Conservation (phyloP, 257 asterid genomes). For the Solanum arcanum region DNA sequence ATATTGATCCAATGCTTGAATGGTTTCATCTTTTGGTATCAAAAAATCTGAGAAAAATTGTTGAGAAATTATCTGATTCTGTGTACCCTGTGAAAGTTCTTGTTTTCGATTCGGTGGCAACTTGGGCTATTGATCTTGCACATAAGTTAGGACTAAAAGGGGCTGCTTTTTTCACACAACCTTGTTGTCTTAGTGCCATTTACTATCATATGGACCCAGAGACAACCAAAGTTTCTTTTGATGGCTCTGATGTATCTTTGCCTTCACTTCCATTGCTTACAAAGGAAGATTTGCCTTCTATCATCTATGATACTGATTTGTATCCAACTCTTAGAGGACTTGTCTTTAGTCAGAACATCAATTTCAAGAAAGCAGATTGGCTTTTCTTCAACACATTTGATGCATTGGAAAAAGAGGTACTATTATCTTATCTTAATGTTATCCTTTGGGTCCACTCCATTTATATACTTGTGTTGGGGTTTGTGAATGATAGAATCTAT, state of each 20-base stretch:
- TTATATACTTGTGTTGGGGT: background rate
- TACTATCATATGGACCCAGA: slow-evolving; percentile 26
- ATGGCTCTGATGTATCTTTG: background rate
- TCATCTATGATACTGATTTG: background rate
- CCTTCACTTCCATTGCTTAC: slow-evolving; percentile 14
- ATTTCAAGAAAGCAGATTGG: slow-evolving; percentile 31
- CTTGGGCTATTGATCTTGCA: slow-evolving; percentile 14
- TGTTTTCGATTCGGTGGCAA: slow-evolving; percentile 10
- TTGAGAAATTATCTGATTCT: background rate
- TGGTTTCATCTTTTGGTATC: slow-evolving; percentile 5
- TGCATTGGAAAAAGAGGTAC: background rate
- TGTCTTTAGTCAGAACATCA: slow-evolving; percentile 10
- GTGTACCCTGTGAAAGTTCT: slow-evolving; percentile 4
- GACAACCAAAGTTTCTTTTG: background rate
- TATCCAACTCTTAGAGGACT: slow-evolving; percentile 2
- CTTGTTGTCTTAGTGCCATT: slow-evolving; percentile 19
- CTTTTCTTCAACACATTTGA: slow-evolving; percentile 26
- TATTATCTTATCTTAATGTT: background rate
- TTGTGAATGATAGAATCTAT: background rate
- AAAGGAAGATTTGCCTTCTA: slow-evolving; percentile 27
- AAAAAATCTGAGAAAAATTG: background rate
- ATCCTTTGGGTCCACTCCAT: background rate
- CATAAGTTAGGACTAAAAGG: slow-evolving; percentile 12
- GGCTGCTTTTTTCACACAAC: slow-evolving; percentile 33
- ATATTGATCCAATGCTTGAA: background rate